Base-by-base conservation (phyloP, 306 rosid genomes). In the Trifolium subterraneum region DNA sequence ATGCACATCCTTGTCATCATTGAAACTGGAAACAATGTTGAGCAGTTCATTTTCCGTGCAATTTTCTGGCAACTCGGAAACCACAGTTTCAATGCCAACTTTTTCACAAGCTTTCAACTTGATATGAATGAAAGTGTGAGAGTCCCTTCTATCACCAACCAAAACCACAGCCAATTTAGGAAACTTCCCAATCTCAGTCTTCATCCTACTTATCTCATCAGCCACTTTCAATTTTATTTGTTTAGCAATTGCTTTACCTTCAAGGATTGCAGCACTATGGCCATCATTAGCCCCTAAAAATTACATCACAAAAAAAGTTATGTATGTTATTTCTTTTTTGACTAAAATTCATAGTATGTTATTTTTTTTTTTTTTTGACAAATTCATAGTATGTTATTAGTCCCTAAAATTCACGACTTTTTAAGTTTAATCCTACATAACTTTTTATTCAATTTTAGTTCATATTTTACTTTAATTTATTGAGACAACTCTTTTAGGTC, bases 141-240 rank as follows among this genome's bases (percentile, higher is more conserved):
- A 88, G 62, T 86, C 90, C 39, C 64, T 84, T 71, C 90, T 82
- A 66, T 77, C 77, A 31, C 88, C 88, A 56, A 84, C 88, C 77
- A 82, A 77, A 72, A 88, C 84, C 59, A 88, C 74, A 45, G 83
- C 88, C 81, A 86, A 50, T 36, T 78, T 81, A 12, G 90, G 93
- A 64, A 31, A 60, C 55, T 48, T 84, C 60, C 88, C 90, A 22
- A 78, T 72, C 23, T 39, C 42, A 69, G 31, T 75, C 81, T 82
- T 82, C 82, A 78, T 80, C 76, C 72, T 78, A 12, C 81, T 64
- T 62, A 87, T 78, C 54, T 82, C 91, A 59, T 62, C 73, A 60
- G 84, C 83, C 20, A 87, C 80, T 54, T 69, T 33, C 18, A 58
- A 48, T 42, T 68, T 80, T 44, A 87, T 81, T 8, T 69, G 75